These are phyloP conservation scores for Penicillium carneum DNA, from an alignment of 2,329 filamentous ascomycete species.

Conservation along the genomic window DNA sequence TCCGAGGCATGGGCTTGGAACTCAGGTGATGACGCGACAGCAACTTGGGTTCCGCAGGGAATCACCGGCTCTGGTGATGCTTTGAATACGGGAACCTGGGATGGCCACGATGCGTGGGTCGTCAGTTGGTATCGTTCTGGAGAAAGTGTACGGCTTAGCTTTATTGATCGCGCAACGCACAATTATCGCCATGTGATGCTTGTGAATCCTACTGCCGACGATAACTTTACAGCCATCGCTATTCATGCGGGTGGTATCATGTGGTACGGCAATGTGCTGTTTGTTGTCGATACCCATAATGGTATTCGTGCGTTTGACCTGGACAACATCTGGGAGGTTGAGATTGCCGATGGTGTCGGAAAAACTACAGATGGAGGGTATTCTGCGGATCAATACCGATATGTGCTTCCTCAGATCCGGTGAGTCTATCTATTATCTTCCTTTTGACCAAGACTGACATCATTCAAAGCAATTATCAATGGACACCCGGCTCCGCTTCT, in stretches of 20 bases:
- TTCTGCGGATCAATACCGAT: slow-evolving; percentile 44
- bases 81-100: slow-evolving; percentile 39
- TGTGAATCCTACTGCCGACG: slow-evolving; percentile 44
- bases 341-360: slow-evolving; percentile 42
- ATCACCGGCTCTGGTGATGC: slow-evolving; percentile 48
- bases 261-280: slow-evolving; percentile 49
- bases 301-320: slow-evolving; percentile 50
- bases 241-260: slow-evolving; percentile 49
- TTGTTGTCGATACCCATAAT: slow-evolving; percentile 46
- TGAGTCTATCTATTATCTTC: slow-evolving; percentile 22
- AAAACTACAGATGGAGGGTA: slow-evolving; percentile 39
- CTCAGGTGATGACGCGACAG: slow-evolving; percentile 43
- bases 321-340: slow-evolving; percentile 48
- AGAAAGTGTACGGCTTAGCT: slow-evolving; percentile 43
- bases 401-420: slow-evolving; percentile 48
- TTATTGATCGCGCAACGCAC: slow-evolving; percentile 41
- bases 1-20: slow-evolving; percentile 31
- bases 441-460: neutral
- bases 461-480: slow-evolving; percentile 18
- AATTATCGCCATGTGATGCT: slow-evolving; percentile 48
- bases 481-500: slow-evolving; percentile 27
- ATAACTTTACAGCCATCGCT: slow-evolving; percentile 44
- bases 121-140: slow-evolving; percentile 47
- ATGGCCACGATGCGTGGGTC: slow-evolving; percentile 46
- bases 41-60: slow-evolving; percentile 48